Base-by-base conservation (phyloP, 148 eudicot species). In the Spergularia marina region DNA sequence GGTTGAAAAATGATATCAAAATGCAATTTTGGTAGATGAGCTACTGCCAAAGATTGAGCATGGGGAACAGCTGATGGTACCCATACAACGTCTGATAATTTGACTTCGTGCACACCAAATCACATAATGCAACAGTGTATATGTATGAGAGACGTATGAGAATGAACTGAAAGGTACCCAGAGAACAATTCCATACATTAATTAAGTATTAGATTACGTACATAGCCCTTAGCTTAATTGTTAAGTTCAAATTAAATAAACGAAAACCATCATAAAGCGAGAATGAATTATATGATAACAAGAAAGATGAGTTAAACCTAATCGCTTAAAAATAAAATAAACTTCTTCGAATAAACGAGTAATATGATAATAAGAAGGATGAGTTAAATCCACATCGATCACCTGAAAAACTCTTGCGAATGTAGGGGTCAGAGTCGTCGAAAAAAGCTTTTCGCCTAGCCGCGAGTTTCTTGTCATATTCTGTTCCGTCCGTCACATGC, bases 391-490 rank as follows among this genome's bases (percentile, higher is more conserved):
- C 36, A 30, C 36, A 52, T 16, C 36, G 25, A 52, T 51, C 60
- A 83, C 91, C 94, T 78, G 87, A 85, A 53, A 88, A 81, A 71
- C 87, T 83, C 74, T 84, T 84, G 55, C 81, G 78, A 14, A 85
- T 67, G 73, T 40, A 21, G 79, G 70, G 73, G 30, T 54, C 73
- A 68, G 90, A 74, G 2, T 74, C 72, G 12, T 86, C 90, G 34
- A 83, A 49, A 65, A 83, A 81, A 61, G 82, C 82, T 76, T 87
- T 83, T n/a, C 62, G 81, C 47, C 83, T 77, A 16, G 84, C 79
- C 20, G 80, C 60, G 34, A 79, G 76, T 47, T 85, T 86, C 69
- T 57, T 80, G 20, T 86, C 87, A 58, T 68, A 69, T 53, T 79
- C 93, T 88, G 87, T 65, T 30, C 40, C 66, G 44, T 30, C 40